Evolutionary conservation across 805 yeast species (phyloP), one percentile per base, ranked within the genome.

Genomic region (Candida odintsovae): DNA sequence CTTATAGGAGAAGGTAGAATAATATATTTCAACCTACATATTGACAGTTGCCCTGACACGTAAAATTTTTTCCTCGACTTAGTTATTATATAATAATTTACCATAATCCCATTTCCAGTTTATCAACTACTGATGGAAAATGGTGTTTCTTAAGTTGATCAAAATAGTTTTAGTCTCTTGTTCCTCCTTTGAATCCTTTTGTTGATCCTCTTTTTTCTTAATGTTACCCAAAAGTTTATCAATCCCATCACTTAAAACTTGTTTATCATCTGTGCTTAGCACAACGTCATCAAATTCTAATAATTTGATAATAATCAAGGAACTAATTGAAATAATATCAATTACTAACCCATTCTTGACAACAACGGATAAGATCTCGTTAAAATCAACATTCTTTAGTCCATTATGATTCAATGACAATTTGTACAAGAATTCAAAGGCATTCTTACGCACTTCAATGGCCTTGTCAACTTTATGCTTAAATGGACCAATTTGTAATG

Each of bases 401-500:
- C 51, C 35, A 11, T 47, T 43, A 23, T 57, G 61, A 42, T 56
- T 57, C 45, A 60, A 44, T 8, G 58, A 53, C 39, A 84, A 61
- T 9, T 86, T 73, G 60, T 80, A 83, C 25, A 87, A 65, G 20
- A 82, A 66, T 57, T 87, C 95, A 61, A 82, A 85, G 7, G 86
- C 72, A 35, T 84, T 75, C 58, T 85, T 85, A 45, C 96, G 72
- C 48, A 80, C 77, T 49, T 81, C 88, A 36, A 86, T 69, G 0
- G 90, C 94, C 53, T 82, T 83, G 56, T 88, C 96, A 36, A 86
- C 76, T 50, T 81, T 80, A 59, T 86, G 90, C 59, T 86, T 86
- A 70, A 84, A 87, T 0, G 95, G 95, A 2, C 96, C 96, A 78
- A 89, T 86, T 41, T 83, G 84, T 29, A 88, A 82, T 18, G 73